These are phyloP conservation scores for Alternaria novae-zelandiae DNA, from an alignment of 2,329 filamentous ascomycete species.

Conservation along the genomic window DNA sequence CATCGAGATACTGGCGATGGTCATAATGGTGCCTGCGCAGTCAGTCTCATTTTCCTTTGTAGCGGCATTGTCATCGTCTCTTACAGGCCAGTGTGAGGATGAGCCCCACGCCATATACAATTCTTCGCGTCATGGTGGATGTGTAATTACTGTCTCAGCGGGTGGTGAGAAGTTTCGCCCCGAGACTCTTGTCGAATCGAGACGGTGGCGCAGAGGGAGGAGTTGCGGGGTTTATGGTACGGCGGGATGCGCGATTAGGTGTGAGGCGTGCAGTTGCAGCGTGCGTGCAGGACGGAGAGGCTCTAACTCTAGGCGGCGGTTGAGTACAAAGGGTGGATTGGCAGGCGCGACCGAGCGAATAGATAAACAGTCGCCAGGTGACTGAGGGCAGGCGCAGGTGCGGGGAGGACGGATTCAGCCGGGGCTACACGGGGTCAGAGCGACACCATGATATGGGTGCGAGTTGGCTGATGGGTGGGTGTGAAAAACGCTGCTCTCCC, in stretches of 20 bases:
- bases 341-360: slow-evolving; percentile 6
- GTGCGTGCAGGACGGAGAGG: neutral
- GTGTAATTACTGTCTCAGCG: neutral
- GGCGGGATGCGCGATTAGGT: neutral
- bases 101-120: slow-evolving; percentile 57
- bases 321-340: slow-evolving; percentile 1
- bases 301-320: neutral
- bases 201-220: slow-evolving; percentile 10
- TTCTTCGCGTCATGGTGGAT: slow-evolving; percentile 54
- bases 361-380: neutral
- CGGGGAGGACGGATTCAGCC: neutral
- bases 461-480: slow-evolving; percentile 2
- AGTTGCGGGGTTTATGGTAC: slow-evolving; percentile 7
- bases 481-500: neutral
- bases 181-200: neutral
- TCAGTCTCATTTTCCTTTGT: slow-evolving; percentile 7
- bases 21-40: slow-evolving; percentile 70
- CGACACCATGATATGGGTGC: neutral
- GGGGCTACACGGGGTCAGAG: slow-evolving; percentile 1
- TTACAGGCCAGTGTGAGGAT: slow-evolving; percentile 54
- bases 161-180: neutral
- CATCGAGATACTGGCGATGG: slow-evolving; percentile 70
- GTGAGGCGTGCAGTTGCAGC: neutral
- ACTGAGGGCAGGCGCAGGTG: neutral
- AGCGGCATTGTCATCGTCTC: slow-evolving; percentile 7